Conservation (phyloP, 2,329 filamentous ascomycete species). For the Neurospora crassa region DNA sequence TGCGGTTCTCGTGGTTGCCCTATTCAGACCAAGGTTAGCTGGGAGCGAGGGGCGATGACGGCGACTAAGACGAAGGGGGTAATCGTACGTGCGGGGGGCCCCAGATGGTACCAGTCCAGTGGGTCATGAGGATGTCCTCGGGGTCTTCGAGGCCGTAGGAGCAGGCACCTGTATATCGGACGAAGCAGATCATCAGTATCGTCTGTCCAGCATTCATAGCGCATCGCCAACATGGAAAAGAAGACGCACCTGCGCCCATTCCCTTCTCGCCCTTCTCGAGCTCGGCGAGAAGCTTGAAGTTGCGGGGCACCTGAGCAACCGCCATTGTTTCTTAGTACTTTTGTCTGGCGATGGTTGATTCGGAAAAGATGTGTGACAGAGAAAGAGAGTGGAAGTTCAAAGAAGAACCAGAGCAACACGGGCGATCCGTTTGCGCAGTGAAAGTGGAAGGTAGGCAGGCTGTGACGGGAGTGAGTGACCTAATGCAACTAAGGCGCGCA, state of each 20-base stretch:
- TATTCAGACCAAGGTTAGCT: conserved; percentile 38
- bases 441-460: background rate
- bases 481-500: background rate
- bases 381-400: background rate
- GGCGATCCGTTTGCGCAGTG: background rate
- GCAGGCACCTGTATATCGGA: conserved; percentile 62
- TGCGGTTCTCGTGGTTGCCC: conserved; percentile 91
- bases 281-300: conserved; percentile 94
- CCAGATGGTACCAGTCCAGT: conserved; percentile 97
- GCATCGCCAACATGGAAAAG: background rate
- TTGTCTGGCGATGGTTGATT: background rate
- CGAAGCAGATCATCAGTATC: background rate
- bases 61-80: conserved; percentile 1
- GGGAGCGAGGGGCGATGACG: background rate
- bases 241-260: conserved; percentile 65
- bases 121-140: conserved; percentile 91
- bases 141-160: conserved; percentile 92
- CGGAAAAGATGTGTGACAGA: background rate
- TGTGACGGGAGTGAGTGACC: background rate
- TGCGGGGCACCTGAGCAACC: conserved; percentile 64
- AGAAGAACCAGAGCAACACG: background rate
- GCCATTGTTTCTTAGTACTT: conserved; percentile 20
- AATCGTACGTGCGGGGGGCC: conserved; percentile 82
- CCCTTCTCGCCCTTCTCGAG: conserved; percentile 99
- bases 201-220: background rate